phyloP scores from a whole-genome alignment of 2,329 filamentous ascomycete species.

The Aspergillus brasiliensis region DNA sequence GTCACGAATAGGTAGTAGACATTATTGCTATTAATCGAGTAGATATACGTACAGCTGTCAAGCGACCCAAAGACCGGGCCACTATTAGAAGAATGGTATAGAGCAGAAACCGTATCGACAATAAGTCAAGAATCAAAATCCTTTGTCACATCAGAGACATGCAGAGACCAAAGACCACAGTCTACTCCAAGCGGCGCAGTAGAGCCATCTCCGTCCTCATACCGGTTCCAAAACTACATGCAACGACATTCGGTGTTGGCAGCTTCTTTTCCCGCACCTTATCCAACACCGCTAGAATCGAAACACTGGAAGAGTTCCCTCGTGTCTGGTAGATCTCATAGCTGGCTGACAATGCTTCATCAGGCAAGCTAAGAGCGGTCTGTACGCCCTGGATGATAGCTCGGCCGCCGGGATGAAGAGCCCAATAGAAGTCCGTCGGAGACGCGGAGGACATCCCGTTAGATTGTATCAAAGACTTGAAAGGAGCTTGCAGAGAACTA shows the following conservation, averaged over 20 bases:
- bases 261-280: not conserved
- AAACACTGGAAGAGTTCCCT: not conserved
- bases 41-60: no score
- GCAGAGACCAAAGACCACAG: no score
- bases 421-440: conserved; percentile 4
- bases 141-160: no score
- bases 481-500: not conserved
- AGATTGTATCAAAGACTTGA: not conserved
- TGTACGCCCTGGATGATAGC: not conserved
- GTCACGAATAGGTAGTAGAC: no score
- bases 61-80: no score
- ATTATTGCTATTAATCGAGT: no score
- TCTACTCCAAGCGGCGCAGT: not conserved
- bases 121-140: no score
- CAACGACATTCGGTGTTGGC: not conserved
- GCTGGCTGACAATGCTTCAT: not conserved
- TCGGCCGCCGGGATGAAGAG: conserved; percentile 1
- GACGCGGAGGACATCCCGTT: not conserved
- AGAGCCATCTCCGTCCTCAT: conserved; percentile 1
- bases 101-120: no score
- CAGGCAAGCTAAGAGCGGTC: not conserved
- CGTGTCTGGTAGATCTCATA: not conserved
- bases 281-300: conserved; percentile 1
- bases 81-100: no score
- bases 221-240: not conserved